Percentiles rank a stretch among this genome's conserved stretches.
phyloP scores from a whole-genome alignment of 169 alveolate genomes.

The Eimeria maxima region DNA sequence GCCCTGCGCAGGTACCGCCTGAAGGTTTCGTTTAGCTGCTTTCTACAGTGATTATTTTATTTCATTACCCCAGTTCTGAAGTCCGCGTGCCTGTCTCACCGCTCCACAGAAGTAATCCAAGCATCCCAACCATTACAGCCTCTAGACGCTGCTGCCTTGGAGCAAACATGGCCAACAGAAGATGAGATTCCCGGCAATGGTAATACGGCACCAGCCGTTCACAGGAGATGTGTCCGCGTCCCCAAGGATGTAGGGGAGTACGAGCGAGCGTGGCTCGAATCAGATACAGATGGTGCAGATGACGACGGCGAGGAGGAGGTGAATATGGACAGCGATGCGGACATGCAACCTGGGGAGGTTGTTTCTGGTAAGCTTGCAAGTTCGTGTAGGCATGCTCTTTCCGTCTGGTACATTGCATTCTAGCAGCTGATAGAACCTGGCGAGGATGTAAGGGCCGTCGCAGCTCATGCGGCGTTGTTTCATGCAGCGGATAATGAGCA shows the following conservation, averaged over 20 bases:
- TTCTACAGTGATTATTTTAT: not conserved
- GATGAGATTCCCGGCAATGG: slow-evolving; percentile 75
- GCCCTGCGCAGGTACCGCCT: not conserved
- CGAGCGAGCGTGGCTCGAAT: slow-evolving; percentile 83
- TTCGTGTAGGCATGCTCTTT: not conserved
- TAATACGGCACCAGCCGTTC: not conserved
- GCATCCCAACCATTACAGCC: slow-evolving; percentile 83
- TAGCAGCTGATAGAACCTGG: not conserved
- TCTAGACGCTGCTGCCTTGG: slow-evolving; percentile 82
- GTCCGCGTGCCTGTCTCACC: not conserved
- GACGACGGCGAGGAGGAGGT: slow-evolving; percentile 60
- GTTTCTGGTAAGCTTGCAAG: not conserved
- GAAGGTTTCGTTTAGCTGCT: not conserved
- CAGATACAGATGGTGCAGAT: slow-evolving; percentile 66
- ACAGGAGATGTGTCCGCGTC: slow-evolving; percentile 59
- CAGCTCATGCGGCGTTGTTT: not conserved
- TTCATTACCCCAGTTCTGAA: not conserved
- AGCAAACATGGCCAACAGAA: slow-evolving; percentile 87
- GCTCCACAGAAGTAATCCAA: slow-evolving; percentile 51
- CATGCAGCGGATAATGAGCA: slow-evolving; percentile 5
- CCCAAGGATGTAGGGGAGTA: slow-evolving; percentile 81
- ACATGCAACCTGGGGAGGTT: slow-evolving; percentile 29
- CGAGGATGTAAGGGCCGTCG: not conserved
- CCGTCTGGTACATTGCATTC: not conserved
- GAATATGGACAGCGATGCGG: slow-evolving; percentile 38